Conservation (phyloP, 2,329 filamentous ascomycete species). For the Fusarium avenaceum region DNA sequence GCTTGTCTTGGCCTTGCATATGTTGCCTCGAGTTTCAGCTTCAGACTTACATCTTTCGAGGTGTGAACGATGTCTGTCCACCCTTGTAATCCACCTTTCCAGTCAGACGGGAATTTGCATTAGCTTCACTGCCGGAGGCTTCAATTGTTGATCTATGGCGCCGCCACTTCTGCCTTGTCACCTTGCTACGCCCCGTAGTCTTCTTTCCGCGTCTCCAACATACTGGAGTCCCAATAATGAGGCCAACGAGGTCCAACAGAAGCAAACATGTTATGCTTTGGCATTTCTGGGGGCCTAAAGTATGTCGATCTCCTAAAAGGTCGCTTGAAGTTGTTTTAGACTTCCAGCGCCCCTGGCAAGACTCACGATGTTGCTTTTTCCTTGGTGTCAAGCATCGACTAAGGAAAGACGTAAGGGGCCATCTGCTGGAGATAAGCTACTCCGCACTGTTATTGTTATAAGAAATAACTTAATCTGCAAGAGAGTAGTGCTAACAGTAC, state of each 20-base stretch:
- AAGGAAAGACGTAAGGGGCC: neutral
- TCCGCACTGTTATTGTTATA: neutral
- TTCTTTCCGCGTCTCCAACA: neutral
- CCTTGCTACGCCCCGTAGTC: neutral
- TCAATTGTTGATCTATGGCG: conserved; percentile 20
- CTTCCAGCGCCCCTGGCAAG: conserved; percentile 1
- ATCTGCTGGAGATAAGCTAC: conserved; percentile 5
- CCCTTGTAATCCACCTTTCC: neutral
- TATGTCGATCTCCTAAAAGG: neutral
- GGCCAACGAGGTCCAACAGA: conserved; percentile 1
- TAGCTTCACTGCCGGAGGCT: conserved; percentile 21
- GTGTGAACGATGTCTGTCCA: neutral
- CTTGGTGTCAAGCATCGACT: neutral
- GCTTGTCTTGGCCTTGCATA: conserved; percentile 2
- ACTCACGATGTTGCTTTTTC: conserved; percentile 13
- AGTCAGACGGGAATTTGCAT: conserved; percentile 12
- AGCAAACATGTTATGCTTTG: conserved; percentile 10
- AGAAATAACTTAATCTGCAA: neutral
- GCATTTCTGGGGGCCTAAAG: neutral
- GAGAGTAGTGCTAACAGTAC: neutral
- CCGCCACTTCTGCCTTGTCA: conserved; percentile 22
- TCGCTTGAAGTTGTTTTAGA: neutral
- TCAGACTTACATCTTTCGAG: neutral
- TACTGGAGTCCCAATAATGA: too few species aligned
- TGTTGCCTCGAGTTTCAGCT: conserved; percentile 20